Percentiles rank a stretch among this genome's conserved stretches.
These are phyloP conservation scores for Carex littledalei DNA, from an alignment of 176 grass and related monocot genomes.

Conservation along the genomic window DNA sequence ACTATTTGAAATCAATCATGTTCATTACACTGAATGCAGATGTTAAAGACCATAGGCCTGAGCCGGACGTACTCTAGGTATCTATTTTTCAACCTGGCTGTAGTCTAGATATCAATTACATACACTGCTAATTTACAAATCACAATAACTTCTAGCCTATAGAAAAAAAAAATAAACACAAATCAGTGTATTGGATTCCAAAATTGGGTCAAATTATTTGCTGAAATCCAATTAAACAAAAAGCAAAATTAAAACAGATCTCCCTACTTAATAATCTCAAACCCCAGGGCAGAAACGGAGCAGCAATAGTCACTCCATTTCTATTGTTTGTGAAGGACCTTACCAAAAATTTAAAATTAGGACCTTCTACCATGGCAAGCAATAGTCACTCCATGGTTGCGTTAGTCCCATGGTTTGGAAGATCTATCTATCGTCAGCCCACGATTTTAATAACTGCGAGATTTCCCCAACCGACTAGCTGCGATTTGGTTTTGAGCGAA, in stretches of 20 bases:
- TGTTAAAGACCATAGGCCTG: neutral
- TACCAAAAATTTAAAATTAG: neutral
- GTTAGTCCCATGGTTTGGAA: neutral
- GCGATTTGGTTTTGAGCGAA: neutral
- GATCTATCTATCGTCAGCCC: neutral
- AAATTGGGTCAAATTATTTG: neutral
- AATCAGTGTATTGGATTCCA: neutral
- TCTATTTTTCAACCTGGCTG: neutral
- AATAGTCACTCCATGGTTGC: neutral
- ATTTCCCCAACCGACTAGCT: neutral
- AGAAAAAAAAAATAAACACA: neutral
- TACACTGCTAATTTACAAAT: neutral
- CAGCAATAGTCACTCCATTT: neutral
- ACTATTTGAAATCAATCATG: neutral
- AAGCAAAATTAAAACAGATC: neutral
- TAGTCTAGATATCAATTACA: neutral
- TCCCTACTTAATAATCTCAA: neutral
- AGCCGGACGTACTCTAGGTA: neutral
- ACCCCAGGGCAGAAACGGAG: neutral
- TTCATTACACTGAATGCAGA: neutral
- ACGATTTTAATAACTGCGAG: neutral
- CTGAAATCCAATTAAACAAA: neutral
- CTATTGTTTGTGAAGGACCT: neutral
- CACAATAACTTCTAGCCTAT: neutral
- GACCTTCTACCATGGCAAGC: neutral